These are phyloP conservation scores for Stemphylium lycopersici DNA, from an alignment of 2,329 filamentous ascomycete species.

Conservation along the genomic window DNA sequence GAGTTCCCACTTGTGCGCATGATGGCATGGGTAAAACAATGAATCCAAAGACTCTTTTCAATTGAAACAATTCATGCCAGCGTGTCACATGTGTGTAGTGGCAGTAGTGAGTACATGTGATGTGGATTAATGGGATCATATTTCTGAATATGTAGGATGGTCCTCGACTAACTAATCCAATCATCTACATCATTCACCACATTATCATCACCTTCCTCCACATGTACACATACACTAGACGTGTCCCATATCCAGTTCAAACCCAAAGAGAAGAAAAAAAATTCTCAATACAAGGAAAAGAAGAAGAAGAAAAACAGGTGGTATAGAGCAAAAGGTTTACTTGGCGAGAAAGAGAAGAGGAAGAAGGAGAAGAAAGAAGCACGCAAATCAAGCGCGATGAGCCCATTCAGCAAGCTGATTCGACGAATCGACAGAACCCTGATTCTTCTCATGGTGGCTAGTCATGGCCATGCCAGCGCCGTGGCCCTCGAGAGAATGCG, in stretches of 20 bases:
- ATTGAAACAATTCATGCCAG: too few species aligned
- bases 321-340: conserved; percentile 11
- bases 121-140: too few species aligned
- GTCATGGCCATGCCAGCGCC: conserved; percentile 35
- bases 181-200: neutral
- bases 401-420: conserved; percentile 47
- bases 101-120: too few species aligned
- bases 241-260: too few species aligned
- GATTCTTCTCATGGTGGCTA: conserved; percentile 46
- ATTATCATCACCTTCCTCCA: neutral
- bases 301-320: neutral
- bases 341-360: neutral
- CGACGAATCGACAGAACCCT: conserved; percentile 44
- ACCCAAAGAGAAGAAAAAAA: neutral
- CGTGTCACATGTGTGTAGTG: too few species aligned
- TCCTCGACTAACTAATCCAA: too few species aligned
- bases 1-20: too few species aligned
- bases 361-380: neutral
- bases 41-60: too few species aligned
- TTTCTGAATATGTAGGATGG: too few species aligned
- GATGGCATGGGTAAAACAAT: too few species aligned
- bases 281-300: neutral
- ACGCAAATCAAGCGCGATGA: conserved; percentile 34
- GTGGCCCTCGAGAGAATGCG: conserved; percentile 38
- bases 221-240: neutral